Percentiles rank a stretch among this genome's conserved stretches.
These are phyloP conservation scores for Cetraspora pellucida DNA, from an alignment of 192 early-diverging fungal genomes.

Conservation along the genomic window DNA sequence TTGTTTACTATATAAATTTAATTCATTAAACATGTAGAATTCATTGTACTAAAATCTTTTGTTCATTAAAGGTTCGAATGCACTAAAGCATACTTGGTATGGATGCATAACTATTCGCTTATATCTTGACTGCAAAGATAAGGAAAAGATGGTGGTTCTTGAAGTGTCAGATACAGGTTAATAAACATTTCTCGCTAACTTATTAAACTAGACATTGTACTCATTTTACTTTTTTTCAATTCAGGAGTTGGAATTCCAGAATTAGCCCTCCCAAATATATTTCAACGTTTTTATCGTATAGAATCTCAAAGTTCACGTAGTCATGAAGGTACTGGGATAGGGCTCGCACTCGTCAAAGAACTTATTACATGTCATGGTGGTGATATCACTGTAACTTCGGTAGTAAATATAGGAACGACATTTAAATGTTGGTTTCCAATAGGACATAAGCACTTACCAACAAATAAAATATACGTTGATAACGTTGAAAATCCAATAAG, in stretches of 20 bases:
- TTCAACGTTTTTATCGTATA: too few species aligned
- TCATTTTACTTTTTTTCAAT: conserved; percentile 41
- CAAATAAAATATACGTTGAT: conserved; percentile 39
- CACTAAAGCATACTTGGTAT: conserved; percentile 51
- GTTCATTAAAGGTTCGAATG: conserved; percentile 38
- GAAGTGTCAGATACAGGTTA: conserved; percentile 43
- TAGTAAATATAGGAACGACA: conserved; percentile 43
- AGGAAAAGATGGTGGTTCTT: conserved; percentile 38
- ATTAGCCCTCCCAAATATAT: conserved; percentile 41
- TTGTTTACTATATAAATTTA: background rate
- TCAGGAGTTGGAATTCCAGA: conserved; percentile 60
- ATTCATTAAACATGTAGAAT: too few species aligned
- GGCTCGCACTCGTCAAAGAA: background rate
- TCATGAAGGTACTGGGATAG: too few species aligned
- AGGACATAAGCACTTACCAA: too few species aligned
- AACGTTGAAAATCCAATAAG: conserved; percentile 1
- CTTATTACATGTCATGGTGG: conserved; percentile 59
- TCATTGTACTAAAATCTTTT: background rate
- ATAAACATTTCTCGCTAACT: conserved; percentile 37
- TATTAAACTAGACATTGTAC: too few species aligned
- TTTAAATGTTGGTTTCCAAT: too few species aligned
- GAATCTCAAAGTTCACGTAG: too few species aligned
- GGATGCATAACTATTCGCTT: conserved; percentile 38
- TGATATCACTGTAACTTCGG: conserved; percentile 42
- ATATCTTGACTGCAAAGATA: conserved; percentile 46